A percentile compares a stretch with the other conserved stretches of the same genome.
Evolutionary conservation across 345 rosid species (phyloP).

Genomic region (Melaleuca alternifolia): DNA sequence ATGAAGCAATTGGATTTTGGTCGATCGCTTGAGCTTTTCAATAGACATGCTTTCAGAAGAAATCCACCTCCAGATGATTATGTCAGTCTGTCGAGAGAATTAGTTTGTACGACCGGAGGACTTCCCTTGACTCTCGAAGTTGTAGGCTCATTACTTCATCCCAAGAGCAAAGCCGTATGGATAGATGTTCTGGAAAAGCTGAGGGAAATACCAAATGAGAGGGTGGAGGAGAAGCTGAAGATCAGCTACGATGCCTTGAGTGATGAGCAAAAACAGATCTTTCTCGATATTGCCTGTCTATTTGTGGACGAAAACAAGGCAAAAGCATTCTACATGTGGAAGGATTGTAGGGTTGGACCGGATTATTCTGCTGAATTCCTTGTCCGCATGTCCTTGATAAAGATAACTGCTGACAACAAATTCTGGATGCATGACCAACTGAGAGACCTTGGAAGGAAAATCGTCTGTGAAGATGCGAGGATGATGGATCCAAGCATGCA

Average conservation of each 20-base stretch:
- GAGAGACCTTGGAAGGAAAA: neutral
- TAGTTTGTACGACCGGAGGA: neutral
- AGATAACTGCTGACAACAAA: neutral
- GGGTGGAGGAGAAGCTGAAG: neutral
- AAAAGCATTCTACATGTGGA: neutral
- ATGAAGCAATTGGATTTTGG: neutral
- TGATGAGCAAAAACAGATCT: neutral
- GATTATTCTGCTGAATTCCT: neutral
- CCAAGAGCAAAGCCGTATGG: neutral
- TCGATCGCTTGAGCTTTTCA: neutral
- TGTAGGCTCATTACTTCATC: neutral
- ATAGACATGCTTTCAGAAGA: neutral
- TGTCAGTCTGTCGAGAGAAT: neutral
- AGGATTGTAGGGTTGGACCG: neutral
- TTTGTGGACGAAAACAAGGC: neutral
- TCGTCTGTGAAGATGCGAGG: neutral
- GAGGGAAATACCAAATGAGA: neutral
- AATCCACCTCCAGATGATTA: neutral
- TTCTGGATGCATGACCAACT: neutral
- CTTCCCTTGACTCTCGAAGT: neutral
- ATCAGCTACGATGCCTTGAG: neutral
- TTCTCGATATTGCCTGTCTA: neutral
- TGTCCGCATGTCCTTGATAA: neutral
- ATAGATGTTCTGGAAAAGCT: neutral
- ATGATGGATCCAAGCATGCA: neutral